Evolutionary conservation across 164 flowering plant genomes (phyloP).

Genomic region (Dillenia turbinata): DNA sequence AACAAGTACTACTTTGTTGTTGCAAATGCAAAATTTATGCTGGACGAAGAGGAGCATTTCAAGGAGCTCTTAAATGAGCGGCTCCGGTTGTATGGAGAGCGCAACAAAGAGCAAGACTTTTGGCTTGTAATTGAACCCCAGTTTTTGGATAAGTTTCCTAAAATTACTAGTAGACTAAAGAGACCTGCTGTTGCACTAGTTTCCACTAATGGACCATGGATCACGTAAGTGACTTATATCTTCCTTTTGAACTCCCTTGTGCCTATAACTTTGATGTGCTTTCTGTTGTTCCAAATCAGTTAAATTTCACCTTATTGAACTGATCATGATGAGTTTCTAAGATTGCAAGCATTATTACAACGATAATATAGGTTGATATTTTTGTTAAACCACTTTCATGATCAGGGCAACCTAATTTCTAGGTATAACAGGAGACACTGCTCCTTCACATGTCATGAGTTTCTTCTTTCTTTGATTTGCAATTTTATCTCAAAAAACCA

Average conservation of each 20-base stretch:
- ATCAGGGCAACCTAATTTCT: no score
- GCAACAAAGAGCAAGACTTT: slow-evolving; percentile 73
- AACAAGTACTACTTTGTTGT: slow-evolving; percentile 74
- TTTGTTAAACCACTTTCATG: no score
- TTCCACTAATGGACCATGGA: slow-evolving; percentile 91
- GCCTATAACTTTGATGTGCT: no score
- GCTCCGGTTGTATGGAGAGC: slow-evolving; percentile 57
- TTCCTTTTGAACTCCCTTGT: neutral
- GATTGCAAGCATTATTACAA: no score
- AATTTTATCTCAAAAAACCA: no score
- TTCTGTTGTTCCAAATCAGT: no score
- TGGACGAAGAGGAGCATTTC: slow-evolving; percentile 97
- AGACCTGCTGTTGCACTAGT: slow-evolving; percentile 98
- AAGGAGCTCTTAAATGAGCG: slow-evolving; percentile 77
- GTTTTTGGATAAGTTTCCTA: slow-evolving; percentile 85
- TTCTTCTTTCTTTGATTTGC: no score
- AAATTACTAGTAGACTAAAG: slow-evolving; percentile 59
- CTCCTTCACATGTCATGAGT: no score
- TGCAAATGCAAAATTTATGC: slow-evolving; percentile 96
- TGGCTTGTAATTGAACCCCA: slow-evolving; percentile 97
- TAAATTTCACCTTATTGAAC: neutral
- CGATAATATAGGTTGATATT: no score
- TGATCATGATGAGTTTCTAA: no score
- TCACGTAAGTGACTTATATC: slow-evolving; percentile 51
- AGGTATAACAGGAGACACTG: no score